These are phyloP conservation scores for Staphylotrichum tortipilum DNA, from an alignment of 495 filamentous ascomycete genomes.

Conservation along the genomic window DNA sequence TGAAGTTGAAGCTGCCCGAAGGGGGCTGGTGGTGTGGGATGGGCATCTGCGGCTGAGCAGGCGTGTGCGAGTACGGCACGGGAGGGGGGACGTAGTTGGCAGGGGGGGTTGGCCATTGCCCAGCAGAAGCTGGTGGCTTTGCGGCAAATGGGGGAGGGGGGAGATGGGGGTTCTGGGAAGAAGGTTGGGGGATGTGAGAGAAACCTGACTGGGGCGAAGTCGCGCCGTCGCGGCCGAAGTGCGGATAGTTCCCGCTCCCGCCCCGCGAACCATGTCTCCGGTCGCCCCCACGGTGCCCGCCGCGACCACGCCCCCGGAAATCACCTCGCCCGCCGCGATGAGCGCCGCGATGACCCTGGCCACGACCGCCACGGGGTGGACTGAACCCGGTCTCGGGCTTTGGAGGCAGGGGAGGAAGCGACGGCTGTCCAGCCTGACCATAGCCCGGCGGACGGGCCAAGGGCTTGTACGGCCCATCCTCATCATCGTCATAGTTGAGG, in stretches of 20 bases:
- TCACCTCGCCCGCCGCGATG: conserved; percentile 34
- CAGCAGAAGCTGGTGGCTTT: conserved; percentile 4
- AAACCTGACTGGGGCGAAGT: conserved; percentile 4
- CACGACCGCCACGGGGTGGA: conserved; percentile 10
- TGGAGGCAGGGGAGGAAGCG: conserved; percentile 36
- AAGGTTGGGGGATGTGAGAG: neutral
- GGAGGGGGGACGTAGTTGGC: conserved; percentile 6
- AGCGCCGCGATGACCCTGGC: conserved; percentile 19
- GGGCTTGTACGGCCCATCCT: conserved; percentile 61
- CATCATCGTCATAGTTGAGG: conserved; percentile 51
- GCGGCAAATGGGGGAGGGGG: conserved; percentile 11
- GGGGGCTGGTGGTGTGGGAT: conserved; percentile 8
- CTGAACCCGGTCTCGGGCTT: conserved; percentile 13
- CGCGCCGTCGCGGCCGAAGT: conserved; percentile 3
- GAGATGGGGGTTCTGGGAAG: conserved; percentile 9
- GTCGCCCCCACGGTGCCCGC: conserved; percentile 24
- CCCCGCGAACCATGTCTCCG: conserved; percentile 11
- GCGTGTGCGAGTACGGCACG: conserved; percentile 1
- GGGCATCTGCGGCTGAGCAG: conserved; percentile 6
- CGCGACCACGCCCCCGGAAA: conserved; percentile 26
- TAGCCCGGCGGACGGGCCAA: conserved; percentile 54
- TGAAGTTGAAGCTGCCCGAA: conserved; percentile 11
- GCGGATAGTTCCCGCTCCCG: neutral
- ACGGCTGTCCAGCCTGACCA: conserved; percentile 30
- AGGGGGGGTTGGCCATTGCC: conserved; percentile 8